Base-by-base conservation (phyloP, 192 early-diverging fungal species). In the Mortierella claussenii region DNA sequence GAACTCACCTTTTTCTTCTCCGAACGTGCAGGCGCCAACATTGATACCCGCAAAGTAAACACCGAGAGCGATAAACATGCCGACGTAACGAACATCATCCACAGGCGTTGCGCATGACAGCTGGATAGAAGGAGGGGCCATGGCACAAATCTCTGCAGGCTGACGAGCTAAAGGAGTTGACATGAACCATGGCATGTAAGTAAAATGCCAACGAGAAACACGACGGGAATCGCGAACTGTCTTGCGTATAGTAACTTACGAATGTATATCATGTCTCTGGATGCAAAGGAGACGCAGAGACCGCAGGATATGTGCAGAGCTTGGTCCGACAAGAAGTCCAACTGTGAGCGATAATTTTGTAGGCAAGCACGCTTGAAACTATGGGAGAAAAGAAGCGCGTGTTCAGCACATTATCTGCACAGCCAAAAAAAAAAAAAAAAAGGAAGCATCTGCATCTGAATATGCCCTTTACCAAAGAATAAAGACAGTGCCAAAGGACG, bases 41-140 rank as follows among this genome's bases (percentile, higher is more conserved):
- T 74, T 78, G 28, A 90, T 86, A 1, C 89, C 89, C 10, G 83
- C 82, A 40, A 90, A 90, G 36, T 82, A 73, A 15, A 82, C 65
- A 9, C 89, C 89, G 1, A 90, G 69, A 21, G 62, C 33, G 47
- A 88, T 81, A 42, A 90, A 90, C 75, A 85, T 81, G 53, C 85
- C 88, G 20, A 74, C 81, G 9, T 69, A 58, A 17, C 60, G 53
- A 45, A 71, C 63, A 10, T 71, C 60, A 34, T 71, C 69, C 13
- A 50, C 0, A 0, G 69, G 69, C 8, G 69, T 63, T 1, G 69
- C 69, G n/a, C 69, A 71, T 18, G 69, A 42, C 15, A 71, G 21
- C 18, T 71, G 69, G 15, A 71, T 57, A 2, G 69, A 52, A 0
- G 60, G 60, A 9, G 86, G 85, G 1, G 84, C 81, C 44, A 71